Evolutionary conservation across 176 grass and related monocot species (phyloP).

Genomic region (Carex kokanica): DNA sequence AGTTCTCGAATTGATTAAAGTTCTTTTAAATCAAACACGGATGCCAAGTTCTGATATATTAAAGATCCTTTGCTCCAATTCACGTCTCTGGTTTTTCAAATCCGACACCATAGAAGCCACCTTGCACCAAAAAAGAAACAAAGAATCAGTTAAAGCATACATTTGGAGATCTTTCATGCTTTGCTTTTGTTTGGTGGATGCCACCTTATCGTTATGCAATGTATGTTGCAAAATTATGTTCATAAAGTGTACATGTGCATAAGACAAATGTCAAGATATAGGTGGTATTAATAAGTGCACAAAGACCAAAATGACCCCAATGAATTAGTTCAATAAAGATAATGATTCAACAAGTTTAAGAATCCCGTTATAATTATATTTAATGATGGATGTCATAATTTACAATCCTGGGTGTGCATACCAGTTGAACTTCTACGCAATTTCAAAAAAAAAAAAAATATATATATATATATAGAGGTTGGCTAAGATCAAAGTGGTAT

Average conservation of each 20-base stretch:
- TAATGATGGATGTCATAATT: background rate
- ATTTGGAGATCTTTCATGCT: background rate
- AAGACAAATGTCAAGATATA: background rate
- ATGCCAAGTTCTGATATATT: slow-evolving; percentile 84
- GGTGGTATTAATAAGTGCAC: background rate
- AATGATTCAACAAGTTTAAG: background rate
- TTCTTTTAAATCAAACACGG: slow-evolving; percentile 52
- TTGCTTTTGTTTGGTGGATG: background rate
- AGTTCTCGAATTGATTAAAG: background rate
- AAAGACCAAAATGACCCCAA: background rate
- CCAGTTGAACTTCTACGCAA: background rate
- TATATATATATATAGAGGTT: too few relatives aligned
- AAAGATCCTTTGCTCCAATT: slow-evolving; percentile 68
- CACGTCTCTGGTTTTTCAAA: slow-evolving; percentile 60
- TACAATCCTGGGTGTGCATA: background rate
- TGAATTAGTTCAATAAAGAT: background rate
- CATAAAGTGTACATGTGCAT: background rate
- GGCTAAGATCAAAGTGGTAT: too few relatives aligned
- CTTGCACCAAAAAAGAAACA: slow-evolving; percentile 33
- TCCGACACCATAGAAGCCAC: slow-evolving; percentile 85
- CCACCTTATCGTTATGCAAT: background rate
- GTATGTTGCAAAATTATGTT: background rate
- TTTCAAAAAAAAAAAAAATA: too few relatives aligned
- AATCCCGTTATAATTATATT: background rate
- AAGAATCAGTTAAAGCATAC: background rate